Conservation (phyloP, 331 rosid species). For the Quercus lobata region DNA sequence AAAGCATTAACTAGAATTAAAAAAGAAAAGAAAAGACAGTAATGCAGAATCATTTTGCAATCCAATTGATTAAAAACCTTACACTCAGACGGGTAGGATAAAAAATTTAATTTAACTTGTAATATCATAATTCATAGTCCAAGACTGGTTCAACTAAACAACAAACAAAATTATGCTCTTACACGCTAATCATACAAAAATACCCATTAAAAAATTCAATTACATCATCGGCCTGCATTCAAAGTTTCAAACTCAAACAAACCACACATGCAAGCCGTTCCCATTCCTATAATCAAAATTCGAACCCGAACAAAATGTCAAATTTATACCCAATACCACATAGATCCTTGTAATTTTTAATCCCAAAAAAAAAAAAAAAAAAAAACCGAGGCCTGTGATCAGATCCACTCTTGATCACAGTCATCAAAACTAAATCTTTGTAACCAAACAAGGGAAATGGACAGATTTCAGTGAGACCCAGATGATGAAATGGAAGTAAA, state of each 20-base stretch:
- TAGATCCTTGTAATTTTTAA: background rate
- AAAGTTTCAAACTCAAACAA: background rate
- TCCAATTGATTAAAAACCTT: background rate
- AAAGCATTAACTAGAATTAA: constrained; percentile 1
- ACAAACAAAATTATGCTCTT: background rate
- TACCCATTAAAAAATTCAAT: background rate
- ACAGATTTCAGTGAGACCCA: background rate
- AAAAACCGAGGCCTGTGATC: background rate
- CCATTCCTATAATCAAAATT: background rate
- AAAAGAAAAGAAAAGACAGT: background rate
- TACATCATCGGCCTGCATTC: background rate
- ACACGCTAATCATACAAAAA: background rate
- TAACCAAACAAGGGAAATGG: background rate
- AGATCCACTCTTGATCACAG: constrained; percentile 13
- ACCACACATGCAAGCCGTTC: background rate
- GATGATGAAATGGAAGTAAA: background rate
- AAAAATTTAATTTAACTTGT: background rate
- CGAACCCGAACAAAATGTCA: background rate
- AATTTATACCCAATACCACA: background rate
- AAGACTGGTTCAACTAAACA: background rate
- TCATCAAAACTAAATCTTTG: background rate
- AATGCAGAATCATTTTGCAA: background rate
- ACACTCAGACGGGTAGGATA: background rate
- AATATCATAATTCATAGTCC: background rate
- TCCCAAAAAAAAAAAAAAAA: background rate